Base-by-base conservation (phyloP, 2,329 filamentous ascomycete species). In the Epichloe gansuensis region DNA sequence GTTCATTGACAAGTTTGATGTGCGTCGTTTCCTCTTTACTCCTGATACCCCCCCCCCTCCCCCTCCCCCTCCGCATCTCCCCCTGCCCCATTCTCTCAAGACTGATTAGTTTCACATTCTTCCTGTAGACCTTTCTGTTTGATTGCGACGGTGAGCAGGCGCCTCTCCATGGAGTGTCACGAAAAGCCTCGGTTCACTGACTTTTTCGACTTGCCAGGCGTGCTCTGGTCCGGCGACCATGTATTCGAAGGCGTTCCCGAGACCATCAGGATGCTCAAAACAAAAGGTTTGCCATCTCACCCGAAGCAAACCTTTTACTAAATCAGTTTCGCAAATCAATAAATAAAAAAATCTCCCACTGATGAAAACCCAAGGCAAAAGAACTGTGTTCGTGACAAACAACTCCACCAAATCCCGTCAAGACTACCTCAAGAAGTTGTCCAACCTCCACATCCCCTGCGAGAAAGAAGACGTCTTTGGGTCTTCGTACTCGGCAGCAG, bases 331-430 rank as follows among this genome's bases (percentile, higher is more conserved):
- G 31, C 31, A 21, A 21, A 21, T 21, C 17, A 17, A 23, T 13
- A 23, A 27, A 36, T 6, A 47, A 47, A 12, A 31, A 31, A 21
- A 4, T 36, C n/a, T 5, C 27, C 27, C 27, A n/a, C 47, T 52
- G 23, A n/a, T 17, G 1, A 3, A 40, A 31, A 5, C 15, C 13
- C 31, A 50, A 93, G 90, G 88, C 64, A 98, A 98, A 70, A 85
- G 85, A 65, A 78, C 93, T 36, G 83, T 98, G 51, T 98, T 98
- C 65, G 93, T 98, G 50, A 98, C 93, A 41, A 98, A 98, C 73
- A 98, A 98, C 74, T 96, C 89, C 64, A 97, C 93, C 53, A 98
- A 98, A 68, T 95, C 91, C 11, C 85, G 93, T 52, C 74, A 79
- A 48, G 89, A 96, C 66, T 98, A 98, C 71, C 84, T 86, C 67